Evolutionary conservation across 2,329 filamentous ascomycete species (phyloP).

Genomic region (Colletotrichum paranaense): DNA sequence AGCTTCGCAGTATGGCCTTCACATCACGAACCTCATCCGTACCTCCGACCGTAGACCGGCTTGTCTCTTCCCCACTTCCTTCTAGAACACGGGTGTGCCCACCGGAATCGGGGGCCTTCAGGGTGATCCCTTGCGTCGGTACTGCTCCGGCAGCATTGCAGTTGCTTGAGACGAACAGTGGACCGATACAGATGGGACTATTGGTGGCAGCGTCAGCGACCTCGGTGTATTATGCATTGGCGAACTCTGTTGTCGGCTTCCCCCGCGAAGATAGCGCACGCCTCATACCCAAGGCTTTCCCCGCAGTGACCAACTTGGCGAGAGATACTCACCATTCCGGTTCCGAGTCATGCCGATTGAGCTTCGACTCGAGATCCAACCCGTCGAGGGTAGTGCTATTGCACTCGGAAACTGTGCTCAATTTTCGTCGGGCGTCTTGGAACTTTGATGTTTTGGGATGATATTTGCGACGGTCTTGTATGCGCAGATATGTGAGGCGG

Average conservation of each 20-base stretch:
- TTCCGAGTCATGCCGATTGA: conserved; percentile 9
- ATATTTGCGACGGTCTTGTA: conserved; percentile 33
- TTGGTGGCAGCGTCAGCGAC: conserved; percentile 32
- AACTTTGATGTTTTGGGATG: conserved; percentile 29
- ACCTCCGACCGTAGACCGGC: background rate
- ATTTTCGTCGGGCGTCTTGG: conserved; percentile 42
- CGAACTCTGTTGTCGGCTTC: background rate
- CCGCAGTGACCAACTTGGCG: background rate
- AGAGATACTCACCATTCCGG: conserved; percentile 25
- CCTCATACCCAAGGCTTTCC: background rate
- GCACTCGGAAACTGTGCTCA: conserved; percentile 44
- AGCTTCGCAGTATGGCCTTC: background rate
- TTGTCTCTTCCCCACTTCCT: conserved; percentile 5
- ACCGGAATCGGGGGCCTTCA: background rate
- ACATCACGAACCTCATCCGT: background rate
- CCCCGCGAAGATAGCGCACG: background rate
- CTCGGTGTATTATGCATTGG: background rate
- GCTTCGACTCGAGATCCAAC: conserved; percentile 25
- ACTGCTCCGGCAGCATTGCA: background rate
- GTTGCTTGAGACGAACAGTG: conserved; percentile 39
- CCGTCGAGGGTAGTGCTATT: conserved; percentile 26
- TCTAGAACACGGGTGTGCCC: conserved; percentile 5
- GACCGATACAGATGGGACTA: conserved; percentile 48
- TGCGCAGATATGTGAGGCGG: conserved; percentile 9
- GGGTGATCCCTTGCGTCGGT: conserved; percentile 8